Base-by-base conservation (phyloP, 2,329 filamentous ascomycete genomes). In the Mariannaea elegans region DNA sequence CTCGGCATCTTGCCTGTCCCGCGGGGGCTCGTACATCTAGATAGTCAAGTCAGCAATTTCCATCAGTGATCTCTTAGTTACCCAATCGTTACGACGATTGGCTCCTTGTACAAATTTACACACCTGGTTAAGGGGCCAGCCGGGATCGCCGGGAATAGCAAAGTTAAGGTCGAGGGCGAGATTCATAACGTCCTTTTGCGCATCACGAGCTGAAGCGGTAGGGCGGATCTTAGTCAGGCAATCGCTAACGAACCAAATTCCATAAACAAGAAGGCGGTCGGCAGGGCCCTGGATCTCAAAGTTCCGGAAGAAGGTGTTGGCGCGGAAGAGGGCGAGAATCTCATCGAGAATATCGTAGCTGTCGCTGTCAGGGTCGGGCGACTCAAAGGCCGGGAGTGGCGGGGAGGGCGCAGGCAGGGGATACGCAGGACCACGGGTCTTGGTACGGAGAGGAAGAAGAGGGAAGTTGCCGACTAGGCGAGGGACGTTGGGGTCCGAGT, bases 271-370 rank as follows among this genome's bases (percentile, higher is more conserved):
- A 73, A 98, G 88, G 38, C 95, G 87, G 80, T 99, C 95, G 59
- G 95, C 94, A 23, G 93, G 91, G 13, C 95, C 95, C 80, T 97
- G 94, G 82, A 98, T 97, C 84, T 98, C 95, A 73, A 99, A 99
- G 85, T 98, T 99, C 73, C 95, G 91, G 85, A 98, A 99, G 80
- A 99, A 94, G 61, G 94, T 97, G 83, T 99, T 98, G 72, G 95
- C 94, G 66, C 95, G 92, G 85, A 98, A 99, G 48, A 98, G 87
- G 12, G 90, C 86, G 55, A 99, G 86, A 50, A 96, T 89, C 82
- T 99, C 95, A 80, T 99, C 95, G 55, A 98, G 86, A 63, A 95
- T 92, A 81, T 99, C 95, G 84, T 98, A 98, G 73, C 91, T 94
- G 77, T 97, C 93, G 78, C 88, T 90, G 77, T 95, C 92, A 48